Evolutionary conservation across 2,329 filamentous ascomycete species (phyloP).

Genomic region (Xylariaceae sp.): DNA sequence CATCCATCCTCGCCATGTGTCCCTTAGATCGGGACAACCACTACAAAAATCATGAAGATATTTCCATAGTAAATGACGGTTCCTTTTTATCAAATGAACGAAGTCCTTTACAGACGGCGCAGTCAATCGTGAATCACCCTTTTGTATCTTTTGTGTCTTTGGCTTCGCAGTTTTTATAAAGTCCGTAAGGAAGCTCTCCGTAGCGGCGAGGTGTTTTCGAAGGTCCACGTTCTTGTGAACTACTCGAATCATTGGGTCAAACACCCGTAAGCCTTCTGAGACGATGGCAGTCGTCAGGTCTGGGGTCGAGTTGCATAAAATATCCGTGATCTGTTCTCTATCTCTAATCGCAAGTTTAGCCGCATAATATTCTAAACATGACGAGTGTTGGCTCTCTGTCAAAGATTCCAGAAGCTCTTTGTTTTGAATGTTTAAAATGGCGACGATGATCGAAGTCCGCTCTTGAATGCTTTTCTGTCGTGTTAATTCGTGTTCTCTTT

Average conservation of each 20-base stretch:
- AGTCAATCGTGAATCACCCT: slow-evolving; percentile 29
- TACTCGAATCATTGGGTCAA: slow-evolving; percentile 69
- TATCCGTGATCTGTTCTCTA: slow-evolving; percentile 63
- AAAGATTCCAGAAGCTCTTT: slow-evolving; percentile 45
- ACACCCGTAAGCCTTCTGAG: slow-evolving; percentile 60
- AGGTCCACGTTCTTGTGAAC: slow-evolving; percentile 70
- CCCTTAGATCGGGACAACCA: slow-evolving; percentile 62
- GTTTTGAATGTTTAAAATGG: slow-evolving; percentile 57
- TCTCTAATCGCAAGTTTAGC: slow-evolving; percentile 69
- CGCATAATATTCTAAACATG: slow-evolving; percentile 66
- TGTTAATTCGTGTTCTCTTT: slow-evolving; percentile 54
- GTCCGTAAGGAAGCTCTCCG: slow-evolving; percentile 66
- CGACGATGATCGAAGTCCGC: slow-evolving; percentile 58
- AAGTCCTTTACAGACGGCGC: slow-evolving; percentile 67
- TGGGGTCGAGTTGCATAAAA: slow-evolving; percentile 64
- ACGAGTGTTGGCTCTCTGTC: slow-evolving; percentile 56
- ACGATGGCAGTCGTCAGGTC: slow-evolving; percentile 69
- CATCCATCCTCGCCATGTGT: slow-evolving; percentile 58
- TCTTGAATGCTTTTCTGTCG: slow-evolving; percentile 51
- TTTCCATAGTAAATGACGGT: slow-evolving; percentile 60
- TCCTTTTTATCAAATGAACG: slow-evolving; percentile 60
- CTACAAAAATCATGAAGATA: slow-evolving; percentile 67
- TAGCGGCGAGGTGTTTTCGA: slow-evolving; percentile 61
- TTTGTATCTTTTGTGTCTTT: slow-evolving; percentile 37
- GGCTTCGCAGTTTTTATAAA: slow-evolving; percentile 59